Base-by-base conservation (phyloP, 1,284 basidiomycete species). In the Naganishia cerealis region DNA sequence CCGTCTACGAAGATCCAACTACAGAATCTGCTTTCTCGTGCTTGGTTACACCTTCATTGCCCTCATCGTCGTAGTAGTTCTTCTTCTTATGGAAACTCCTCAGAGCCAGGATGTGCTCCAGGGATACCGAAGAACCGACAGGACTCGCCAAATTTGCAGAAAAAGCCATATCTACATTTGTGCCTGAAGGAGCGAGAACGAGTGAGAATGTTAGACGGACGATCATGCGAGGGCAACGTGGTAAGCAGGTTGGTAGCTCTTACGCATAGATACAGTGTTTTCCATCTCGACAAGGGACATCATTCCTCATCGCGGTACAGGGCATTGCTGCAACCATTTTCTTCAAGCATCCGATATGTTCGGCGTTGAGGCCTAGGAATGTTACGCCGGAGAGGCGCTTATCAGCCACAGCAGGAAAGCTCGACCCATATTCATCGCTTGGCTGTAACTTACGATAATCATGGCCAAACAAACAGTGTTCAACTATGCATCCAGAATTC, bases 191-290 rank as follows among this genome's bases (percentile, higher is more conserved):
- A 16, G 21, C 21, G 6, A n/a, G 21, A n/a, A 12, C 12, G 33
- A 26, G 56, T 24, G 46, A 21, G 2, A 50, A 50, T 50, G 46
- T 21, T 13, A 7, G 46, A 9, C 5, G n/a, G n/a, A 9, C 40
- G 43, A n/a, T 46, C 16, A 46, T 8, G 7, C 13, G 43, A 15
- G 16, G 43, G 16, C 3, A 33, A 33, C 29, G 10, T 21, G 6
- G 8, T 3, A 16, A 21, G 4, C 2, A 38, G n/a, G 13, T 38
- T 40, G 38, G 33, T 39, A 9, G 9, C 7, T 21, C 56, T 57
- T 43, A 57, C 56, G 56, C 56, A 43, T 57, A 57, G 39, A 57
- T 40, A 42, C 56, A 57, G 56, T 57, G 24, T 26, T 42, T 39
- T 36, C 39, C 21, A 9, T 26, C 40, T 26, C 9, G 15, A 42